Conservation (phyloP, 176 grass and related monocot species). For the Aegilops bicornis region DNA sequence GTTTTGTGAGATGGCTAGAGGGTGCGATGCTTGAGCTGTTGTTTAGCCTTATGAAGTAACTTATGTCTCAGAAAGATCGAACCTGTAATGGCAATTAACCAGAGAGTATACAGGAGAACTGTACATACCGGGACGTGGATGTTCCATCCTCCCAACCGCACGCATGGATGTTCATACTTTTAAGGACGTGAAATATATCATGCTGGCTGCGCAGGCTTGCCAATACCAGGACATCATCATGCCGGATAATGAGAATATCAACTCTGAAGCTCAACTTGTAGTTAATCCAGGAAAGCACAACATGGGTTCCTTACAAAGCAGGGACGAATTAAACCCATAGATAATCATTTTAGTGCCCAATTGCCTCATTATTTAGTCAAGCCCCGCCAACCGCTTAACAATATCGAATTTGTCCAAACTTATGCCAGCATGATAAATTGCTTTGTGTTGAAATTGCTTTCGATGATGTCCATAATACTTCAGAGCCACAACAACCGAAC, state of each 20-base stretch:
- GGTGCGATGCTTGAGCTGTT: not conserved
- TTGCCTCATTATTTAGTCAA: not conserved
- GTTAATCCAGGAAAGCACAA: not conserved
- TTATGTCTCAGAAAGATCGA: no score
- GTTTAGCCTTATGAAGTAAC: not conserved
- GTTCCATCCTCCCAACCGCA: no score
- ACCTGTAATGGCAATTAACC: no score
- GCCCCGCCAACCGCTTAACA: not conserved
- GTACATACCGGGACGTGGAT: no score
- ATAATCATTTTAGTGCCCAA: not conserved
- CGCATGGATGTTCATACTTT: no score
- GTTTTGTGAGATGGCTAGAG: not conserved
- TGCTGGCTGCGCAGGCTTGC: not conserved
- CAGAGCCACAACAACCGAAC: not conserved
- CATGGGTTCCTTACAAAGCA: not conserved
- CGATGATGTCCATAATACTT: constrained; percentile 8
- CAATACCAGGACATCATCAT: not conserved
- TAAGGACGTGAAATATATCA: no score
- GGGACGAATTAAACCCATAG: not conserved
- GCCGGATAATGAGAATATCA: not conserved
- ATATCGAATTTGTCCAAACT: constrained; percentile 1
- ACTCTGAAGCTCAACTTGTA: constrained; percentile 21
- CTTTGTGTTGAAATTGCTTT: not conserved
- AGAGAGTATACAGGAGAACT: no score
- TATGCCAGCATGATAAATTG: not conserved